Conservation (phyloP, 352 stramenopile genomes). For the Pythium folliculosum region DNA sequence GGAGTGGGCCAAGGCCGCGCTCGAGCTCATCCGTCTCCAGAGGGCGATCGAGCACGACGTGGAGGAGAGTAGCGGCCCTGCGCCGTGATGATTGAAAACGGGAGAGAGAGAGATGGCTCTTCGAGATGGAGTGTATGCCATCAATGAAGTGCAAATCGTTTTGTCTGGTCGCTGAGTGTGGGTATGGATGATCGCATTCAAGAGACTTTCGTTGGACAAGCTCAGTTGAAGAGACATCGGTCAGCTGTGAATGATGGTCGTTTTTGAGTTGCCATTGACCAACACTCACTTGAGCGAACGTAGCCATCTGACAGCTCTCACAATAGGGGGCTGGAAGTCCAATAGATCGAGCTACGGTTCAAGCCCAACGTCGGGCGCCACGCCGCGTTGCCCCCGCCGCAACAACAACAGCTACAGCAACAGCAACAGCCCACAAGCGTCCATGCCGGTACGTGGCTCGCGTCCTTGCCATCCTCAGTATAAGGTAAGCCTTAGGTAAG, state of each 20-base stretch:
- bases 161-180: not conserved
- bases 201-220: not conserved
- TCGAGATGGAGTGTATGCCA: not conserved
- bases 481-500: too few species aligned
- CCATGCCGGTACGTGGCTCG: too few species aligned
- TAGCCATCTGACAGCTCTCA: constrained; percentile 27
- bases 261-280: constrained; percentile 23
- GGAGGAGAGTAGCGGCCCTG: not conserved
- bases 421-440: too few species aligned
- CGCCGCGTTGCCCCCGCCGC: too few species aligned
- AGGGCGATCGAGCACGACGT: constrained; percentile 11
- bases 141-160: not conserved
- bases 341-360: too few species aligned
- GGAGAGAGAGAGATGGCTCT: not conserved
- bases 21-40: constrained; percentile 29
- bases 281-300: constrained; percentile 19
- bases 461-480: too few species aligned
- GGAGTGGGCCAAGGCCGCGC: constrained; percentile 30
- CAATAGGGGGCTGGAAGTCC: too few species aligned
- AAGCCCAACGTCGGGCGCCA: too few species aligned
- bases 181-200: not conserved
- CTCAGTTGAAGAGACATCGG: too few species aligned
- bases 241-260: constrained; percentile 19
- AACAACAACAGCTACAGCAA: too few species aligned
- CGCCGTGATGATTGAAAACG: not conserved